phyloP scores from a whole-genome alignment of 495 filamentous ascomycete species.

The Penicillium fimorum region DNA sequence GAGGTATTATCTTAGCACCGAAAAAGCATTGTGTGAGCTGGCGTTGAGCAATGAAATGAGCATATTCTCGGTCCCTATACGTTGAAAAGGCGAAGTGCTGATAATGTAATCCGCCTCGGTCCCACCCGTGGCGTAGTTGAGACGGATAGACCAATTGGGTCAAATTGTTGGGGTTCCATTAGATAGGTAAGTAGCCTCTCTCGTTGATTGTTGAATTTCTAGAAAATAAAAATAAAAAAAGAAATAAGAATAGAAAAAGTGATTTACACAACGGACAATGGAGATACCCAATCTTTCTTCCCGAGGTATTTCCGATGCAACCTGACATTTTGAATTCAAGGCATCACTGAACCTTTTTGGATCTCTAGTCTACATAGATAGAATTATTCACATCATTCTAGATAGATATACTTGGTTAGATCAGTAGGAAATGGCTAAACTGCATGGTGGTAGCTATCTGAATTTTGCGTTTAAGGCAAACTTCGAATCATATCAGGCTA shows the following conservation, averaged over 20 bases:
- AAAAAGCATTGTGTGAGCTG: background rate
- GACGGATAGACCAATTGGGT: background rate
- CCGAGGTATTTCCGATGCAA: background rate
- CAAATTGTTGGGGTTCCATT: background rate
- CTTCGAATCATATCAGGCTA: background rate
- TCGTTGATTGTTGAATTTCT: background rate
- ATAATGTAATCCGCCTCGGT: conserved; percentile 7
- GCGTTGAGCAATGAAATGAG: background rate
- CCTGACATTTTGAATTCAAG: no score
- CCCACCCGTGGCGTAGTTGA: background rate
- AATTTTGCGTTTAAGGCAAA: background rate
- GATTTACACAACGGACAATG: background rate
- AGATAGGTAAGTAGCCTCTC: background rate
- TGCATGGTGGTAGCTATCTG: background rate
- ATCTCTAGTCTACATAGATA: background rate
- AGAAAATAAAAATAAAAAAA: no score
- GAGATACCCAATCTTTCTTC: background rate
- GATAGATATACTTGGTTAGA: background rate
- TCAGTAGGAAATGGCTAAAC: background rate
- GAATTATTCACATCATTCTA: background rate
- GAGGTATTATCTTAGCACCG: background rate
- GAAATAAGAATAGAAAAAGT: background rate
- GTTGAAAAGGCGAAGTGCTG: background rate
- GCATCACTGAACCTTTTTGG: no score
- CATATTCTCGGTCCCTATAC: background rate